A percentile compares a stretch with the other conserved stretches of the same genome.
These are phyloP conservation scores for Microdochium paspali DNA, from an alignment of 2,329 filamentous ascomycete genomes.

Conservation along the genomic window DNA sequence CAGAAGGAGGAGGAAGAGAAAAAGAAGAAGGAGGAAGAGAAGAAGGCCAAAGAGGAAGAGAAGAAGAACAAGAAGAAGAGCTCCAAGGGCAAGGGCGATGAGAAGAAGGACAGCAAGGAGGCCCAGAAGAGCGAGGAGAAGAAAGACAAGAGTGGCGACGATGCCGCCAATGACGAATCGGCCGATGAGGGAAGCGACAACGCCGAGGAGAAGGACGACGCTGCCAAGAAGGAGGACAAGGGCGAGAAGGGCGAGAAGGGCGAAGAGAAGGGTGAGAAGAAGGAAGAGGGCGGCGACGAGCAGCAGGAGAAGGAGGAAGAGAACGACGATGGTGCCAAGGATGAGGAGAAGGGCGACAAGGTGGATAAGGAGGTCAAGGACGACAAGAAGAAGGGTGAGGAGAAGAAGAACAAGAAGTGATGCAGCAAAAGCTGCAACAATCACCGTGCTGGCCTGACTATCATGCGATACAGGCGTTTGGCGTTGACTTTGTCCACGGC, in stretches of 20 bases:
- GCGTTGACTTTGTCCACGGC: no score
- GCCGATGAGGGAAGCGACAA: slow-evolving; percentile 5
- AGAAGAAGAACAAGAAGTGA: slow-evolving; percentile 2
- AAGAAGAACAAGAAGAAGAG: slow-evolving; percentile 11
- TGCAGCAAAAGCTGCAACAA: neutral
- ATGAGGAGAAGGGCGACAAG: slow-evolving; percentile 12
- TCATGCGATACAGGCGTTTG: no score
- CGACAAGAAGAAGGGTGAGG: slow-evolving; percentile 6
- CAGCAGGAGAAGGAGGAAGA: slow-evolving; percentile 7
- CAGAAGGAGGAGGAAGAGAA: slow-evolving; percentile 29
- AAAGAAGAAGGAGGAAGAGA: slow-evolving; percentile 20
- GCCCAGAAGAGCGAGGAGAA: slow-evolving; percentile 21
- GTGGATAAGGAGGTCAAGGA: slow-evolving; percentile 8
- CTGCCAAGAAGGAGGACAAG: slow-evolving; percentile 13
- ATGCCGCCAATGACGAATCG: neutral
- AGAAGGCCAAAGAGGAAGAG: slow-evolving; percentile 18
- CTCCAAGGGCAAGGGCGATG: slow-evolving; percentile 5
- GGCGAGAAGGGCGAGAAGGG: slow-evolving; percentile 14
- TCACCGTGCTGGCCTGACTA: no score
- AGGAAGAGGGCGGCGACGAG: slow-evolving; percentile 12
- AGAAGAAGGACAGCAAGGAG: slow-evolving; percentile 22
- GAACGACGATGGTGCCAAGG: slow-evolving; percentile 16
- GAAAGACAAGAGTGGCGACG: slow-evolving; percentile 17
- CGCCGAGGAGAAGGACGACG: slow-evolving; percentile 4
- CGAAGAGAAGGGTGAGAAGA: slow-evolving; percentile 6